phyloP scores from a whole-genome alignment of 2,329 filamentous ascomycete species.

The Didymosphaeria variabile region DNA sequence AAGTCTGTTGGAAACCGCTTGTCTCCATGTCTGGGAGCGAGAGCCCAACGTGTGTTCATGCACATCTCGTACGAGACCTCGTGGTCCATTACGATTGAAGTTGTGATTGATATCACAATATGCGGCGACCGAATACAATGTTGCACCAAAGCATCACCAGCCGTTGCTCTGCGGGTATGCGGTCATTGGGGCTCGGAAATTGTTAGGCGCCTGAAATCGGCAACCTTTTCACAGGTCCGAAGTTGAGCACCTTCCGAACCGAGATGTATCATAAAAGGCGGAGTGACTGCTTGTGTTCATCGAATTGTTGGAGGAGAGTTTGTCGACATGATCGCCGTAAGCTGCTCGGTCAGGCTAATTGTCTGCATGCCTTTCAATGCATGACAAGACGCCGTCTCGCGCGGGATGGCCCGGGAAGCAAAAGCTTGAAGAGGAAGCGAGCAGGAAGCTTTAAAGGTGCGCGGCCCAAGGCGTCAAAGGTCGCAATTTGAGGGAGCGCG shows the following conservation, averaged over 20 bases:
- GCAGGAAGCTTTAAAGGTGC: not conserved
- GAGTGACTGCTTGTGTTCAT: not conserved
- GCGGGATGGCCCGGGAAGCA: not conserved
- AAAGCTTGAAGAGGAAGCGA: not conserved
- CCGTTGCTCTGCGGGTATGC: not conserved
- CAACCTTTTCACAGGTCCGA: not conserved
- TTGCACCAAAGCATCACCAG: not conserved
- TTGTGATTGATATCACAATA: not conserved
- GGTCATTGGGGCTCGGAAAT: constrained; percentile 5
- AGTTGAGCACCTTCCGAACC: not conserved
- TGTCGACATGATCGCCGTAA: not conserved
- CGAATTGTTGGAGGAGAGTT: not conserved
- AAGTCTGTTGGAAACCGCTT: not conserved
- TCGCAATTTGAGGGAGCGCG: not conserved
- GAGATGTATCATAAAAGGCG: not conserved
- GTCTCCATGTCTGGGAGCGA: not conserved
- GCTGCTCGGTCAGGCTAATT: not conserved
- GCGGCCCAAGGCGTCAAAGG: not conserved
- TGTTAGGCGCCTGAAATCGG: constrained; percentile 5
- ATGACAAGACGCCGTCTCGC: not conserved
- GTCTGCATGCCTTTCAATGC: not conserved
- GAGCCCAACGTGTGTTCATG: not conserved
- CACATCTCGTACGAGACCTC: not conserved
- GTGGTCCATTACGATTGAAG: not conserved
- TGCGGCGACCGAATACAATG: not conserved